Base-by-base conservation (phyloP, 345 rosid genomes). In the Xanthoceras sorbifolium region DNA sequence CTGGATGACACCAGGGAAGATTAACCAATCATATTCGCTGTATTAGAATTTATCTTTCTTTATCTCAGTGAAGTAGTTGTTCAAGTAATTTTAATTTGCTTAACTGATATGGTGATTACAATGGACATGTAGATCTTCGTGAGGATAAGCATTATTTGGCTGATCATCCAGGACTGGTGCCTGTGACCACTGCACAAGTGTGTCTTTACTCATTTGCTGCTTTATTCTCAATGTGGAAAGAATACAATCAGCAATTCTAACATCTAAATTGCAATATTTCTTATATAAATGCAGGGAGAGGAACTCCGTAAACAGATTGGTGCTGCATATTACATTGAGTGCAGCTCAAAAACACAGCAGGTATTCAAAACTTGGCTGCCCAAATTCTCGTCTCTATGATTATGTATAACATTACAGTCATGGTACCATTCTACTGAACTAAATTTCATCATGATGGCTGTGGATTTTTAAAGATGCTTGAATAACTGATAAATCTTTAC, bases 271-370 rank as follows among this genome's bases (percentile, higher is more conserved):
- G 22, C n/a, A 38, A 60, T 40, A 63, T 6, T 67, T 55, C 69
- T 63, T 74, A 28, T 23, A 5, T 62, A 23, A 79, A 57, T 22
- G 44, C 83, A 96, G 99, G 99, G 99, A 57, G 99, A 96, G 90
- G 99, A 96, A 77, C 90, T 96, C 46, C 92, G 96, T 70, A 95
- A 90, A 85, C 91, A 88, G 79, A 92, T 96, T 72, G 99, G 97
- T 34, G 99, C 99, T 1, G 83, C 91, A 64, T 96, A 88, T 83
- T 96, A 93, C 84, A 85, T 92, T 34, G 99, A 96, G 77, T 96
- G 99, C 87, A 96, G 99, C 90, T 96, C 98, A 40, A 96, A 93
- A 88, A 93, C 99, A 82, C 99, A 92, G 85, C 99, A 92, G 98
- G 99, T 93, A 81, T 72, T 32, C 54, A 28, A 63, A 52, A 36